A percentile compares a stretch with the other conserved stretches of the same genome.
Evolutionary conservation across 768 basidiomycete genomes (phyloP).

Genomic region (Filobasidium floriforme): DNA sequence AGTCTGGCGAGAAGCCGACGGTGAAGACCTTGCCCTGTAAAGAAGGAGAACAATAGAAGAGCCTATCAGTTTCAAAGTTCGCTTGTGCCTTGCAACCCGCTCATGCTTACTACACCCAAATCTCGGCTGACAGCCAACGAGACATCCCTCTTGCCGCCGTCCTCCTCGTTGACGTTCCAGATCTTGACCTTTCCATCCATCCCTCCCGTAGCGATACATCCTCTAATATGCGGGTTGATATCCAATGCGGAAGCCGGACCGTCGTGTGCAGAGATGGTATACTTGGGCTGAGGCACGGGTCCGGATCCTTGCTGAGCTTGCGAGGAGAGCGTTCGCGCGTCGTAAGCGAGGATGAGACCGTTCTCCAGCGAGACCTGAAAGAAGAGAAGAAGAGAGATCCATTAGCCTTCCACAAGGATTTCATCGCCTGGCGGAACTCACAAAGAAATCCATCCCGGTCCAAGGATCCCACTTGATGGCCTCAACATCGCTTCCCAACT

Average conservation of each 20-base stretch:
- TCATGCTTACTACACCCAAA: conserved; percentile 68
- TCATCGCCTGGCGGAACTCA: conserved; percentile 46
- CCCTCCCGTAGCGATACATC: conserved; percentile 88
- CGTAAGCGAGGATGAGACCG: conserved; percentile 84
- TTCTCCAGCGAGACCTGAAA: conserved; percentile 85
- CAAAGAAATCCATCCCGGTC: conserved; percentile 79
- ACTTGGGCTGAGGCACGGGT: conserved; percentile 57
- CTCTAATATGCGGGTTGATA: conserved; percentile 78
- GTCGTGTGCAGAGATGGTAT: conserved; percentile 88
- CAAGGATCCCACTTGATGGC: conserved; percentile 92
- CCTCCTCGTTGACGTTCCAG: conserved; percentile 76
- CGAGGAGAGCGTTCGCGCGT: conserved; percentile 72
- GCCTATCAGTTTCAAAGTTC: background rate
- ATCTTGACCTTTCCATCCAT: conserved; percentile 85
- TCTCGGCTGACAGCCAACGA: conserved; percentile 79
- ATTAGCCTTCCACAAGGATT: background rate
- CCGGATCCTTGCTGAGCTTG: conserved; percentile 45
- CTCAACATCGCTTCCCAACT: conserved; percentile 86
- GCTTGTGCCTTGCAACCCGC: background rate
- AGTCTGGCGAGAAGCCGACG: conserved; percentile 78
- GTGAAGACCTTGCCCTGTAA: conserved; percentile 92
- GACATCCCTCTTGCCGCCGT: conserved; percentile 61
- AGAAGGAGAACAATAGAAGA: background rate
- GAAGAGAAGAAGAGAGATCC: conserved; percentile 2
- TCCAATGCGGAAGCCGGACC: conserved; percentile 82